Conservation (phyloP, 1,284 basidiomycete species). For the Exobasidium rhododendri region DNA sequence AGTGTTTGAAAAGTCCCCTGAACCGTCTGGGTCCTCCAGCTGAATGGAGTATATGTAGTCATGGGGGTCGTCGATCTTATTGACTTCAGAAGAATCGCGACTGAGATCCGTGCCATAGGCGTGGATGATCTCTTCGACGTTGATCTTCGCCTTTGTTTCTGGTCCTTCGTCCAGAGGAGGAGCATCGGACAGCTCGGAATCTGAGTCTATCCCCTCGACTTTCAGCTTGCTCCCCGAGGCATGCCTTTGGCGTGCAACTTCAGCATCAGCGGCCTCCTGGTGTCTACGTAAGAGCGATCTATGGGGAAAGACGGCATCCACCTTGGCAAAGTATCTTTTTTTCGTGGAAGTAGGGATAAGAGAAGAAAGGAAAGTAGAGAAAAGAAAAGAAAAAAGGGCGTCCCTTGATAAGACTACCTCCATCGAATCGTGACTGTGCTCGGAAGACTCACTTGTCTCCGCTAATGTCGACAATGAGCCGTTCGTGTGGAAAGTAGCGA, state of each 20-base stretch:
- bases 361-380: too few species aligned
- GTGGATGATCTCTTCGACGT: slow-evolving; percentile 58
- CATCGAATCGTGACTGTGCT: neutral
- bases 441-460: slow-evolving; percentile 44
- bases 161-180: slow-evolving; percentile 67
- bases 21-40: slow-evolving; percentile 60
- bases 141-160: slow-evolving; percentile 12
- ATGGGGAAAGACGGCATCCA: slow-evolving; percentile 73
- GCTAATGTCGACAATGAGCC: slow-evolving; percentile 50
- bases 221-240: neutral
- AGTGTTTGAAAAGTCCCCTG: slow-evolving; percentile 60
- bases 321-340: slow-evolving; percentile 73
- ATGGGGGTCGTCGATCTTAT: slow-evolving; percentile 70
- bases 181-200: slow-evolving; percentile 73
- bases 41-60: slow-evolving; percentile 85
- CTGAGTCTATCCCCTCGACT: slow-evolving; percentile 4
- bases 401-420: neutral
- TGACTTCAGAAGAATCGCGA: slow-evolving; percentile 69
- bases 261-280: slow-evolving; percentile 2
- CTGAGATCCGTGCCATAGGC: slow-evolving; percentile 75
- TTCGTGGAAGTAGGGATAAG: too few species aligned
- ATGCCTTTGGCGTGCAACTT: neutral
- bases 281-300: slow-evolving; percentile 56
- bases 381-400: slow-evolving; percentile 9
- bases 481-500: slow-evolving; percentile 82